Evolutionary conservation across 2,329 filamentous ascomycete genomes (phyloP).

Genomic region (Pseudogymnoascus sp.): DNA sequence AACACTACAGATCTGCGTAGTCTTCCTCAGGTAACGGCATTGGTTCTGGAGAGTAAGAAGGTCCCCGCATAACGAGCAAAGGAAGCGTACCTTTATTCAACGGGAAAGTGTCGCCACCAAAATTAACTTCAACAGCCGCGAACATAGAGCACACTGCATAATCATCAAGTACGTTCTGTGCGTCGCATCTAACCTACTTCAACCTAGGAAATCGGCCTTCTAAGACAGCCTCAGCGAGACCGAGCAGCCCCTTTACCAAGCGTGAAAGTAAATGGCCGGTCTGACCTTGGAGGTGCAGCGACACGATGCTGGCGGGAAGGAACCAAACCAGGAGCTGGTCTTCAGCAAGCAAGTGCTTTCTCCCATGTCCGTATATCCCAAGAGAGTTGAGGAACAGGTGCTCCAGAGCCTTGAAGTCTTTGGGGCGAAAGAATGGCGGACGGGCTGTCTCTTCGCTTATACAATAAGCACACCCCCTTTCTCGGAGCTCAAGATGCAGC

Average conservation of each 20-base stretch:
- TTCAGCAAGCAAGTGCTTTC: not conserved
- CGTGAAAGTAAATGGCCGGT: not conserved
- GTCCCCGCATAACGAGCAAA: too few species aligned
- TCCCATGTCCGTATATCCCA: not conserved
- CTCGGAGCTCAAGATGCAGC: not conserved
- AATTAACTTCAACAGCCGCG: not conserved
- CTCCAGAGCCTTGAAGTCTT: not conserved
- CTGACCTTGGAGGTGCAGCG: not conserved
- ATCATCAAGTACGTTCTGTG: not conserved
- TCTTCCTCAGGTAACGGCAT: not conserved
- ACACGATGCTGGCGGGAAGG: not conserved
- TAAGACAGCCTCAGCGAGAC: not conserved
- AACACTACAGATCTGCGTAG: not conserved
- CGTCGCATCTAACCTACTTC: not conserved
- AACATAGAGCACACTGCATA: not conserved
- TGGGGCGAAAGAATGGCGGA: not conserved
- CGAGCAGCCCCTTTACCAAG: not conserved
- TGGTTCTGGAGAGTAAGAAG: not conserved
- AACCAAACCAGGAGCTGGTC: not conserved
- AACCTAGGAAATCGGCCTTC: not conserved
- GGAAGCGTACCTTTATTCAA: not conserved
- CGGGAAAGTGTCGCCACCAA: not conserved
- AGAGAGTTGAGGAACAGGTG: not conserved
- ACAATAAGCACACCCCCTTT: not conserved
- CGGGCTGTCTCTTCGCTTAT: not conserved